Evolutionary conservation across 2,329 filamentous ascomycete genomes (phyloP).

Genomic region (Fusarium sambucinum): DNA sequence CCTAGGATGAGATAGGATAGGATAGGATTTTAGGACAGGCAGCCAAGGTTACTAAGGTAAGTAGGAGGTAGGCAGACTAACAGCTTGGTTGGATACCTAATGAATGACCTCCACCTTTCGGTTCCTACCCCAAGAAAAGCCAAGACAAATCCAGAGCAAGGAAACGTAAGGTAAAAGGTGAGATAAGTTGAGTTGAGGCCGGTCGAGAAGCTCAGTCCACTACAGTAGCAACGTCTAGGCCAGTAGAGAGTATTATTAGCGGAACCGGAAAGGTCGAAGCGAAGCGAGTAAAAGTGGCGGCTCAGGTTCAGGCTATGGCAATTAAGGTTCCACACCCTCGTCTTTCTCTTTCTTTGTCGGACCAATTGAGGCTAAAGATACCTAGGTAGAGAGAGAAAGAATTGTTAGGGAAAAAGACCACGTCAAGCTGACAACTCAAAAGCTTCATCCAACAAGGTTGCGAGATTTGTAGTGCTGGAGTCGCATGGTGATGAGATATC

Average conservation of each 20-base stretch:
- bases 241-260: slow-evolving; percentile 23
- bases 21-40: neutral
- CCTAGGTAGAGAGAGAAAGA: neutral
- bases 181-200: slow-evolving; percentile 22
- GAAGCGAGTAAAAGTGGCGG: slow-evolving; percentile 42
- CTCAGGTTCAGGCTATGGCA: slow-evolving; percentile 31
- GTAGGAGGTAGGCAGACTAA: slow-evolving; percentile 6
- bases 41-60: slow-evolving; percentile 5
- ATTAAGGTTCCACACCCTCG: slow-evolving; percentile 47
- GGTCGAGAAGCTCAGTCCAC: slow-evolving; percentile 28
- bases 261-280: slow-evolving; percentile 42
- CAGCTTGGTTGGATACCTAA: neutral
- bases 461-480: slow-evolving; percentile 8
- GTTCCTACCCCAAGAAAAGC: slow-evolving; percentile 24
- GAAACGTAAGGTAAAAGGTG: slow-evolving; percentile 5
- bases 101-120: slow-evolving; percentile 25
- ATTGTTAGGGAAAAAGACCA: slow-evolving; percentile 7
- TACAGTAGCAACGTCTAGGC: slow-evolving; percentile 17
- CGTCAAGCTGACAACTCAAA: slow-evolving; percentile 16
- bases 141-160: slow-evolving; percentile 13
- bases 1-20: slow-evolving; percentile 13
- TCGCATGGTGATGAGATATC: slow-evolving; percentile 5
- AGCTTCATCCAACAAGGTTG: slow-evolving; percentile 18
- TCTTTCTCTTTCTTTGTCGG: slow-evolving; percentile 25
- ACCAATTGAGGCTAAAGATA: slow-evolving; percentile 2